Base-by-base conservation (phyloP, 208 protist species). In the Leishmania braziliensis region DNA sequence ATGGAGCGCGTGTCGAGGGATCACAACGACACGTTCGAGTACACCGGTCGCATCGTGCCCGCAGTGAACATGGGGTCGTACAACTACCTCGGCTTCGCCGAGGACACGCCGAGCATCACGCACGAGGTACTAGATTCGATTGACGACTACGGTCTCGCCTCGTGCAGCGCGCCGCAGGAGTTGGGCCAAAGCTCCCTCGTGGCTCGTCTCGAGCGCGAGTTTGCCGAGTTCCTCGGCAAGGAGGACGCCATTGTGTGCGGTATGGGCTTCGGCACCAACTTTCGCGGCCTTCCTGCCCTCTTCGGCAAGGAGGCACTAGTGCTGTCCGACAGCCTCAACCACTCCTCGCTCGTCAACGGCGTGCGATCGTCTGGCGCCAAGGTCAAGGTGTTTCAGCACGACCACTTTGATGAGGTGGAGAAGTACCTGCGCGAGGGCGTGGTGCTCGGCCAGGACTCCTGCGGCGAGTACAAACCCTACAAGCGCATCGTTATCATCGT, bases 1-100 rank as follows among this genome's bases (percentile, higher is more conserved):
- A 94, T 99, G 87, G 95, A 98, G 81, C 92, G 98, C 68, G 81
- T 83, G 14, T 95, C 94, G 53, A 79, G 94, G 29, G 95, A 99
- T 86, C 89, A 93, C 89, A 97, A 97, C 80, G 77, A 81, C 62
- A 97, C 91, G 29, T 97, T 98, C 75, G 51, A 90, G 83, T 89
- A 95, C 58, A 99, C 94, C 26, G 97, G 96, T 73, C 77, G 90
- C 69, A 90, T 90, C 18, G 90, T 93, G 66, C 87, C 89, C 10
- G 92, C 86, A 72, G 87, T 99, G 58, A 99, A 99, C 90, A 84
- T 99, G 46, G 95, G 93, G 29, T 99, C 96, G 36, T 99, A 99
- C 92, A 99, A 99, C 94, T 99, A 99, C 92, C 93, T 99, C 0
- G 99, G 98, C 58, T 99, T 99, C 87, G 99, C 97, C 5, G 94